These are phyloP conservation scores for Metarhizium brunneum DNA, from an alignment of 2,329 filamentous ascomycete genomes.

Conservation along the genomic window DNA sequence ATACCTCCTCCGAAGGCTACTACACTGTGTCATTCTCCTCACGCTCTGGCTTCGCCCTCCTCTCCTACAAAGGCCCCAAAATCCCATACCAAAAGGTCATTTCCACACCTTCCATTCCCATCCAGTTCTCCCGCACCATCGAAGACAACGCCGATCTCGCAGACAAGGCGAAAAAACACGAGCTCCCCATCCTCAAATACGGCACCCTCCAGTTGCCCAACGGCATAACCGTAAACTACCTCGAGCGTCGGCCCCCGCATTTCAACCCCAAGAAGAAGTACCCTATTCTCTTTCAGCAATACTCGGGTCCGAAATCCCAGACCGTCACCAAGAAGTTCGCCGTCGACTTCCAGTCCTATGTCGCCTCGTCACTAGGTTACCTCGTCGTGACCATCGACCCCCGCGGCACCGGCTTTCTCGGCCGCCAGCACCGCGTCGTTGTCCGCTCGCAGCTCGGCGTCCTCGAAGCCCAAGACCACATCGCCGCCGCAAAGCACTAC, in stretches of 20 bases:
- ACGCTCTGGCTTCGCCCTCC: slow-evolving; percentile 71
- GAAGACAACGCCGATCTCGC: slow-evolving; percentile 70
- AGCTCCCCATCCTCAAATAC: slow-evolving; percentile 75
- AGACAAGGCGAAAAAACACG: slow-evolving; percentile 61
- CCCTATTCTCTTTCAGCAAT: slow-evolving; percentile 89
- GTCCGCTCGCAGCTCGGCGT: slow-evolving; percentile 77
- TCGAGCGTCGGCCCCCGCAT: slow-evolving; percentile 84
- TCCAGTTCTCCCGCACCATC: slow-evolving; percentile 58
- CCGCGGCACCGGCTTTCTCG: slow-evolving; percentile 83
- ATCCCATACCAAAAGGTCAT: slow-evolving; percentile 89
- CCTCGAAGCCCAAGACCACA: slow-evolving; percentile 84
- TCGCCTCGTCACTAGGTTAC: slow-evolving; percentile 80
- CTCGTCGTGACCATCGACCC: slow-evolving; percentile 92
- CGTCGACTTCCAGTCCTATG: slow-evolving; percentile 84
- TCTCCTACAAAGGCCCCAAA: slow-evolving; percentile 74
- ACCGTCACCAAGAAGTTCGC: slow-evolving; percentile 69
- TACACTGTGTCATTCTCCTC: slow-evolving; percentile 79
- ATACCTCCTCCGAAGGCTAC: slow-evolving; percentile 64
- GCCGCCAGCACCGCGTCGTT: slow-evolving; percentile 71
- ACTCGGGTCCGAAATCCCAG: slow-evolving; percentile 92
- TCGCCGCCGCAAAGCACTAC: slow-evolving; percentile 80
- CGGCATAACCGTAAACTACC: slow-evolving; percentile 58
- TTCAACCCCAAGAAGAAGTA: slow-evolving; percentile 80
- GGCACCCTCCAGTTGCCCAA: slow-evolving; percentile 74
- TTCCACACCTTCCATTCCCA: slow-evolving; percentile 63